Conservation (phyloP, 768 basidiomycete species). For the Boletus sp. region DNA sequence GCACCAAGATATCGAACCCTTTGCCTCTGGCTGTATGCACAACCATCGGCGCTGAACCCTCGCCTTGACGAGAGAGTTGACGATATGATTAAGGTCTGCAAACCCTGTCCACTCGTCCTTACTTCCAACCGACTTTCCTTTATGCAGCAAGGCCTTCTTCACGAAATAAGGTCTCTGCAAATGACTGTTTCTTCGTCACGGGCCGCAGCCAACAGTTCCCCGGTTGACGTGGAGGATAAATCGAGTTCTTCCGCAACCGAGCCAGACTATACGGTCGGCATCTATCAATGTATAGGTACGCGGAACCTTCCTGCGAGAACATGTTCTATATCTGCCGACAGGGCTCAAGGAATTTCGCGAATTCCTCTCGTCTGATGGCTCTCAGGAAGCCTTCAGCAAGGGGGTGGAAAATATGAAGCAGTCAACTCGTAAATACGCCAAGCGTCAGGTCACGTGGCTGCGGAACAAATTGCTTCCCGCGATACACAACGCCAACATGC, state of each 20-base stretch:
- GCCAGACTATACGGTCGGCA: constrained; percentile 70
- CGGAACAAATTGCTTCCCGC: constrained; percentile 84
- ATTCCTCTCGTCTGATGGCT: constrained; percentile 49
- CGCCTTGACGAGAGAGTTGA: constrained; percentile 82
- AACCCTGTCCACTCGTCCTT: background rate
- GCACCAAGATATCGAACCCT: constrained; percentile 71
- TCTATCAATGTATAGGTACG: constrained; percentile 92
- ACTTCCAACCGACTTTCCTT: background rate
- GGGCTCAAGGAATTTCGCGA: constrained; percentile 90
- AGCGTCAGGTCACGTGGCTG: constrained; percentile 89
- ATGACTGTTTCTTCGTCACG: constrained; percentile 14
- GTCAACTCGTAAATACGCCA: constrained; percentile 88
- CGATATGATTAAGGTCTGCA: constrained; percentile 76
- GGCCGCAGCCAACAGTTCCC: background rate
- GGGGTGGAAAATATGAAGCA: constrained; percentile 80
- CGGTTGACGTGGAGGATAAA: background rate
- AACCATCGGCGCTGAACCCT: constrained; percentile 54
- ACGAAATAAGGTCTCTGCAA: constrained; percentile 67
- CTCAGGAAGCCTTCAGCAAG: constrained; percentile 42
- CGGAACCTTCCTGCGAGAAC: background rate
- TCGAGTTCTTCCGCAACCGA: background rate
- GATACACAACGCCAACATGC: constrained; percentile 45
- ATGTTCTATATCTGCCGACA: constrained; percentile 31
- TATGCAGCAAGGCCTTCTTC: constrained; percentile 67
- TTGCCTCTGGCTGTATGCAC: constrained; percentile 88